These are phyloP conservation scores for Wickerhamomyces kurtzmanii DNA, from an alignment of 805 yeast genomes.

Conservation along the genomic window DNA sequence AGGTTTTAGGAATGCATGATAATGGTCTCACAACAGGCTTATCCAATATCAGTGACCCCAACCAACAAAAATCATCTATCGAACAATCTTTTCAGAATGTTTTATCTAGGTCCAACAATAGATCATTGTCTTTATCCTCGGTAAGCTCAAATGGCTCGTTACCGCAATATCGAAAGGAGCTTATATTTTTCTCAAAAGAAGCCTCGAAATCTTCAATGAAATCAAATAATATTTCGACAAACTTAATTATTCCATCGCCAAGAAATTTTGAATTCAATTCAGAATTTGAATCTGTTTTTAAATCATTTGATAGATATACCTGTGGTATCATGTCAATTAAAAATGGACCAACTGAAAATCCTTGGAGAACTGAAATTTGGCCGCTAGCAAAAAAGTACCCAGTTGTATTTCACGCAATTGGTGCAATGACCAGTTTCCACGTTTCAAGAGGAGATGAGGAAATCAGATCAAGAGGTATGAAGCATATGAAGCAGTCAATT, in stretches of 20 bases:
- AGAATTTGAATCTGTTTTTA: conserved; percentile 14
- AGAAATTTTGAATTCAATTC: not conserved
- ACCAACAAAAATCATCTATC: too few relatives aligned
- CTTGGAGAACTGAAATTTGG: conserved; percentile 50
- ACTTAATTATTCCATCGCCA: not conserved
- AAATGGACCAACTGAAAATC: conserved; percentile 56
- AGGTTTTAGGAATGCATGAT: too few relatives aligned
- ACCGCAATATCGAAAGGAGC: conserved; percentile 14
- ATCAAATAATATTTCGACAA: not conserved
- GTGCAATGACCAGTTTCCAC: conserved; percentile 61
- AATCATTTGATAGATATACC: conserved; percentile 33
- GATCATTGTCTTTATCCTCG: conserved; percentile 12
- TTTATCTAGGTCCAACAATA: too few relatives aligned
- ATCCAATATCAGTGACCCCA: too few relatives aligned
- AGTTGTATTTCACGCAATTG: conserved; percentile 50
- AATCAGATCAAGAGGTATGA: conserved; percentile 38
- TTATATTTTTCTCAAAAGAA: conserved; percentile 7
- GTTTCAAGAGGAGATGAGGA: conserved; percentile 34
- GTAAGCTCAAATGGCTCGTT: conserved; percentile 8
- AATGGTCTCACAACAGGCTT: too few relatives aligned
- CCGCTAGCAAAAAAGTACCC: conserved; percentile 48
- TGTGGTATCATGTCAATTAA: conserved; percentile 52
- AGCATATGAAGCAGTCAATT: conserved; percentile 52
- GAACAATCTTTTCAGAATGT: too few relatives aligned
- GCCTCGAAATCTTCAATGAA: not conserved